These are phyloP conservation scores for Hevea brasiliensis DNA, from an alignment of 345 rosid genomes.

Conservation along the genomic window DNA sequence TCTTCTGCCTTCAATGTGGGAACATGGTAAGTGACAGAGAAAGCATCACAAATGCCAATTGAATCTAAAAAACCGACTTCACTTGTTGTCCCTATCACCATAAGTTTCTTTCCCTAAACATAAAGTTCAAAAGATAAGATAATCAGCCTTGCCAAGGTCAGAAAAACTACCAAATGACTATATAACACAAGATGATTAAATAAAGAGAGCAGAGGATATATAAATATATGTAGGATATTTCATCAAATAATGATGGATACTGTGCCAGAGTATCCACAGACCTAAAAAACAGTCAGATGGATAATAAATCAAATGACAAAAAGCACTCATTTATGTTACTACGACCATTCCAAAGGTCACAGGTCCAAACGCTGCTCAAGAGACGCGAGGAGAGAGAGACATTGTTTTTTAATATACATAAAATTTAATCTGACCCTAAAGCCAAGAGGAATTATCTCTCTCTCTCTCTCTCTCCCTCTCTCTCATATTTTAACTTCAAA, in stretches of 20 bases:
- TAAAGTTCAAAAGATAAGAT: slow-evolving; percentile 12
- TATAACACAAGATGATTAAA: neutral
- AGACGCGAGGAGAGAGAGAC: neutral
- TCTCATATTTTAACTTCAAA: no score
- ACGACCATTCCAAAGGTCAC: neutral
- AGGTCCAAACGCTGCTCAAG: neutral
- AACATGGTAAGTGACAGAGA: slow-evolving; percentile 70
- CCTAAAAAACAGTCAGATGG: neutral
- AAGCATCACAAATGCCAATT: slow-evolving; percentile 66
- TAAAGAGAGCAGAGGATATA: neutral
- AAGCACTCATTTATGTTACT: neutral
- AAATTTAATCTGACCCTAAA: neutral
- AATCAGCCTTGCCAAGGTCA: neutral
- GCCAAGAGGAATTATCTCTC: neutral
- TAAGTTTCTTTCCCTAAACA: slow-evolving; percentile 80
- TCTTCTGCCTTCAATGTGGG: slow-evolving; percentile 71
- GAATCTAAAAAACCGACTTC: slow-evolving; percentile 79
- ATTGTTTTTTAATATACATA: neutral
- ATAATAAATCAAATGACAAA: neutral
- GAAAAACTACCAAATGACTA: neutral
- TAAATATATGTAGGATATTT: neutral
- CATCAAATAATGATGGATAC: neutral
- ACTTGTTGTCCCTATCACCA: slow-evolving; percentile 93
- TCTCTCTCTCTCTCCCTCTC: neutral
- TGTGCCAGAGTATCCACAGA: no score